These are phyloP conservation scores for Lipomyces sp. DNA, from an alignment of 805 yeast genomes.

Conservation along the genomic window DNA sequence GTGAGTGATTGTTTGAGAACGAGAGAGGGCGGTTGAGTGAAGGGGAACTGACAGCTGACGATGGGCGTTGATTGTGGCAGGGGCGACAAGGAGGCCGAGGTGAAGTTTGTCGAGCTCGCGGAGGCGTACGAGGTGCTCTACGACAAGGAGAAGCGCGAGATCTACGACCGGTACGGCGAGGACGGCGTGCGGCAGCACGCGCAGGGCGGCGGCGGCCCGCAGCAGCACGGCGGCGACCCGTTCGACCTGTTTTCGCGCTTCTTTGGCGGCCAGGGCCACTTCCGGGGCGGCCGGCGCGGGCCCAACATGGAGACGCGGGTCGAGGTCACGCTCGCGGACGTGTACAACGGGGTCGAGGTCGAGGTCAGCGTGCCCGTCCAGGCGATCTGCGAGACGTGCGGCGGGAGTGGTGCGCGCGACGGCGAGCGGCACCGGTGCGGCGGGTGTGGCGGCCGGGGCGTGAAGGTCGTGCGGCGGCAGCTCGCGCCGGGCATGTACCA, in stretches of 20 bases:
- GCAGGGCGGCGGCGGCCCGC: conserved; percentile 41
- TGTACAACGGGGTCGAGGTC: conserved; percentile 63
- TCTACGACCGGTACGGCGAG: conserved; percentile 74
- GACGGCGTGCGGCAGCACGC: conserved; percentile 57
- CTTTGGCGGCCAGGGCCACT: conserved; percentile 47
- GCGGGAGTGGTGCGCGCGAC: conserved; percentile 83
- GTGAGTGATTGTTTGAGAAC: no score
- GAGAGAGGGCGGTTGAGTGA: background rate
- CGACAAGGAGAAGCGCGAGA: conserved; percentile 62
- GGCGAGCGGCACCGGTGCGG: conserved; percentile 64
- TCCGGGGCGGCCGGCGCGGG: conserved; percentile 51
- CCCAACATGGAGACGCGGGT: conserved; percentile 57
- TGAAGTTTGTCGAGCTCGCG: conserved; percentile 83
- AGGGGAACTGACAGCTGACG: background rate
- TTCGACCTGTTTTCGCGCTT: conserved; percentile 65
- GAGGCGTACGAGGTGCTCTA: conserved; percentile 87
- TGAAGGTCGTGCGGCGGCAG: conserved; percentile 61
- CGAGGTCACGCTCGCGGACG: conserved; percentile 57
- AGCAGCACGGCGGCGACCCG: conserved; percentile 37
- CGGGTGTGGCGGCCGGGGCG: conserved; percentile 74
- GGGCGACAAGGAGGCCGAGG: conserved; percentile 75
- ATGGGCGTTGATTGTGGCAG: conserved; percentile 34
- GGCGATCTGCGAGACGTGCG: conserved; percentile 71
- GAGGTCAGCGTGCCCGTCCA: conserved; percentile 66
- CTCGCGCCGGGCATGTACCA: conserved; percentile 90